phyloP scores from a whole-genome alignment of 192 early-diverging fungal genomes.

The Mortierella antarctica region DNA sequence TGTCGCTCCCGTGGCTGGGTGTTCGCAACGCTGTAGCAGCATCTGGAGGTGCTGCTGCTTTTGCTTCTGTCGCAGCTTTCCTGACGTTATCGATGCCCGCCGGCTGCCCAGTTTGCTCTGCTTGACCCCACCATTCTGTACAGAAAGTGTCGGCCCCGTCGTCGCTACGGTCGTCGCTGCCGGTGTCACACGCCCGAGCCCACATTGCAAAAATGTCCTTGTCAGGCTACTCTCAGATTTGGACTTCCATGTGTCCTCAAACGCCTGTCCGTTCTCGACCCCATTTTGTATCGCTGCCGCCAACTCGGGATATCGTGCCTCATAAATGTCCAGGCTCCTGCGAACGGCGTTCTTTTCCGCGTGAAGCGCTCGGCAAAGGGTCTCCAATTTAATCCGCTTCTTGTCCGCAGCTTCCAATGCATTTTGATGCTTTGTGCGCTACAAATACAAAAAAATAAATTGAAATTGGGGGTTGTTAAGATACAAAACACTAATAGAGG shows the following conservation, averaged over 20 bases:
- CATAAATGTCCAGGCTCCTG: constrained; percentile 13
- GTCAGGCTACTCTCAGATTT: not conserved
- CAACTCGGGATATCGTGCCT: constrained; percentile 19
- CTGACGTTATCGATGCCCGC: not conserved
- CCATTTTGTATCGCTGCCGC: not conserved
- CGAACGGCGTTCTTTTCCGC: constrained; percentile 46
- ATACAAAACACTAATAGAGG: not conserved
- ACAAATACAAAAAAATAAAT: constrained; percentile 3
- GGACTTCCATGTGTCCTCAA: not conserved
- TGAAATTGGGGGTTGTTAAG: not conserved
- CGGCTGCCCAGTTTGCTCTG: constrained; percentile 6
- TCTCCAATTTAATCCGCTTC: constrained; percentile 63
- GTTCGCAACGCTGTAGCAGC: constrained; percentile 2
- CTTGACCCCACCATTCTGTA: constrained; percentile 11
- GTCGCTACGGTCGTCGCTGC: not conserved
- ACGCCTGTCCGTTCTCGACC: constrained; percentile 3
- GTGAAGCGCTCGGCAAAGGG: constrained; percentile 67
- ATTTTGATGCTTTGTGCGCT: constrained; percentile 62
- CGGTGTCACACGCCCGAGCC: not conserved
- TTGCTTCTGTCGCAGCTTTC: constrained; percentile 15
- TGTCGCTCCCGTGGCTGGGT: not conserved
- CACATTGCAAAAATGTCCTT: not conserved
- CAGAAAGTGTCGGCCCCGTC: not conserved
- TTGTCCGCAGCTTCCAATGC: constrained; percentile 58
- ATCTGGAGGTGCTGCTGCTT: constrained; percentile 19